Conservation (phyloP, 2,329 filamentous ascomycete genomes). For the Gremmenia infestans region DNA sequence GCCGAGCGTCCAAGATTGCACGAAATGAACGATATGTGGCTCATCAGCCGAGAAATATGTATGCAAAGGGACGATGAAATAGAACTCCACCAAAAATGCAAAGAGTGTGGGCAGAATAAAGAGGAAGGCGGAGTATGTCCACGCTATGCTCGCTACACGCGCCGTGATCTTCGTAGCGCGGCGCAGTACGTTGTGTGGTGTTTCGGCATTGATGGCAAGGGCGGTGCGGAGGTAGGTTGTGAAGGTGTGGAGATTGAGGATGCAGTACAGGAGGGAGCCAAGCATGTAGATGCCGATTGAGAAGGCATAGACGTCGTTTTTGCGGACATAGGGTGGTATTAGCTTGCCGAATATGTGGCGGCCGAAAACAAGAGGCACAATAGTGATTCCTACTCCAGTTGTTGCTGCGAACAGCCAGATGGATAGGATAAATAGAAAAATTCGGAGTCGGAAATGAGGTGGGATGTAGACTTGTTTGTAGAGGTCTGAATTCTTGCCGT, state of each 20-base stretch:
- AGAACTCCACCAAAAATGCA: slow-evolving; percentile 78
- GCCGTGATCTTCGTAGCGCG: slow-evolving; percentile 12
- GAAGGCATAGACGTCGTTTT: slow-evolving; percentile 96
- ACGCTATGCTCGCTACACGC: slow-evolving; percentile 48
- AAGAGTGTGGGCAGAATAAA: slow-evolving; percentile 79
- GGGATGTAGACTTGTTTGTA: slow-evolving; percentile 69
- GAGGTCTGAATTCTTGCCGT: slow-evolving; percentile 46
- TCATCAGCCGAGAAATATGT: slow-evolving; percentile 32
- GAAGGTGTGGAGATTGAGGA: slow-evolving; percentile 44
- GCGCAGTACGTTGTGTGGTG: slow-evolving; percentile 25
- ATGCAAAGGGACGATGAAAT: slow-evolving; percentile 72
- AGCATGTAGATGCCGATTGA: slow-evolving; percentile 83
- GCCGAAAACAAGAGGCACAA: slow-evolving; percentile 81
- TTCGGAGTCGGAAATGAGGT: slow-evolving; percentile 73
- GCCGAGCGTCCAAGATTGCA: slow-evolving; percentile 92
- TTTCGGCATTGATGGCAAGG: slow-evolving; percentile 22
- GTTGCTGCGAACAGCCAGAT: slow-evolving; percentile 92
- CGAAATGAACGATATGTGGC: slow-evolving; percentile 72
- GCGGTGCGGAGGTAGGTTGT: slow-evolving; percentile 31
- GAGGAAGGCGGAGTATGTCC: slow-evolving; percentile 70
- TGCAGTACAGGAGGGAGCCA: slow-evolving; percentile 60
- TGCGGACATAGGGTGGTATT: slow-evolving; percentile 65
- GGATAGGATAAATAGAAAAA: slow-evolving; percentile 79
- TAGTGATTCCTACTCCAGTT: slow-evolving; percentile 79
- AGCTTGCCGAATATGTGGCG: slow-evolving; percentile 69